Base-by-base conservation (phyloP, 2,329 filamentous ascomycete species). In the Akanthomyces lecanii region DNA sequence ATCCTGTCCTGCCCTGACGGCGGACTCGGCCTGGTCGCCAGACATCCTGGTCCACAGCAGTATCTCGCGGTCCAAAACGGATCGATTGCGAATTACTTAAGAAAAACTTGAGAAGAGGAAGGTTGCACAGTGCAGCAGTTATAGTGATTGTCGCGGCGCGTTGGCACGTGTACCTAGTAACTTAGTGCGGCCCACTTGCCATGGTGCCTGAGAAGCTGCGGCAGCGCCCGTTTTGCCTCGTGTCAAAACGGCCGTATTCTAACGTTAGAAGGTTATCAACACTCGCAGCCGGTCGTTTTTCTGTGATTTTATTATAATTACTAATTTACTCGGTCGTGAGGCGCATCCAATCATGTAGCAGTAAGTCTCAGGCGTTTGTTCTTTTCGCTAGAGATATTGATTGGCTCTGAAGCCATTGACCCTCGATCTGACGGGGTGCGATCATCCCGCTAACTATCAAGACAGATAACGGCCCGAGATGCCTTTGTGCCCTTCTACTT, bases 1-100 rank as follows among this genome's bases (percentile, higher is more conserved):
- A 30, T 67, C 69, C 33, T 75, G 73, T 18, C 74, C 75, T 62
- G 73, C 69, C 23, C 69, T 64, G 50, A 77, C 73, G 25, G 69
- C 69, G 21, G 68, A 67, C 63, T 76, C 72, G 53, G 53, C 47
- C 48, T 36, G 54, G 1, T 38, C 40, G 36, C 11, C 54, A n/a
- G 53, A 25, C 61, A 63, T 63, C 23, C 57, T 52, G 44, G n/a
- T 12, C 14, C 7, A 18, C 30, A 28, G n/a, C 12, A 48, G 36
- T 14, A 40, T 14, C 33, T 14, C 48, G 33, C 21, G 40, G 23
- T 3, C 44, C 28, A 38, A 50, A 40, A 50, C 21, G 30, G 21
- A 21, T 25, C 30, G 4, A 18, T 25, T n/a, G 55, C 30, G 44
- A 44, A 25, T 50, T 50, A 40, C 3, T 30, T 1, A 16, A 25